A percentile compares a stretch with the other conserved stretches of the same genome.
Evolutionary conservation across 352 stramenopile species (phyloP).

Genomic region (Blastocystis sp.): DNA sequence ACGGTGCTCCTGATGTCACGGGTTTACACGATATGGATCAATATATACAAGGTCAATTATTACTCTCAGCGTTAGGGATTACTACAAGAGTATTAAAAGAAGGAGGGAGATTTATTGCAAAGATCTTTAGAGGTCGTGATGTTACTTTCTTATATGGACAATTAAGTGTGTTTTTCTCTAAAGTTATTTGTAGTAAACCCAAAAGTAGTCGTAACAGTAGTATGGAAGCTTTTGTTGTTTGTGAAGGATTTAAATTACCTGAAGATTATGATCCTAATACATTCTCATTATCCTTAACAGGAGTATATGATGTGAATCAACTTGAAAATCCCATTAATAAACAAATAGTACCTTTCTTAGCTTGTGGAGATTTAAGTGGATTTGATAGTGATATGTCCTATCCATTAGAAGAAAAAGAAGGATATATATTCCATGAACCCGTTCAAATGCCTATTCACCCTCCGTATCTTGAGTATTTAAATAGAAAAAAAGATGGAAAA

Average conservation of each 20-base stretch:
- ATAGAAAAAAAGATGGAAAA: too few species aligned
- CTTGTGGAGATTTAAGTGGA: slow-evolving; percentile 70
- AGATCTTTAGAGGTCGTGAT: slow-evolving; percentile 92
- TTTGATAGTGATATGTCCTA: slow-evolving; percentile 55
- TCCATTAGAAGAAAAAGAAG: slow-evolving; percentile 22
- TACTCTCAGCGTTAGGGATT: slow-evolving; percentile 88
- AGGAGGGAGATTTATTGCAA: slow-evolving; percentile 87
- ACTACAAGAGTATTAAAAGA: slow-evolving; percentile 73
- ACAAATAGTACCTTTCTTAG: slow-evolving; percentile 63
- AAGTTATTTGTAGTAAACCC: slow-evolving; percentile 83
- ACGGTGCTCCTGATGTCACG: slow-evolving; percentile 95
- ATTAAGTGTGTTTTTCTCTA: slow-evolving; percentile 76
- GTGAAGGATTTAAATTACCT: slow-evolving; percentile 66
- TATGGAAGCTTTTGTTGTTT: slow-evolving; percentile 86
- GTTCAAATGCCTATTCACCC: slow-evolving; percentile 41
- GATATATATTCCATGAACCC: slow-evolving; percentile 35
- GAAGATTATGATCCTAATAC: slow-evolving; percentile 47
- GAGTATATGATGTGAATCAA: slow-evolving; percentile 6
- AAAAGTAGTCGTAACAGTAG: slow-evolving; percentile 76
- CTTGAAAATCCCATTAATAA: not conserved
- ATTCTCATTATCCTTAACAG: slow-evolving; percentile 11
- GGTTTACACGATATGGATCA: slow-evolving; percentile 96
- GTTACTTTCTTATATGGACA: slow-evolving; percentile 81
- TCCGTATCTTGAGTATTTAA: slow-evolving; percentile 39
- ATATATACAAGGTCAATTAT: slow-evolving; percentile 81